These are phyloP conservation scores for Phellopilus nigrolimitatus DNA, from an alignment of 1,284 basidiomycete species.

Conservation along the genomic window DNA sequence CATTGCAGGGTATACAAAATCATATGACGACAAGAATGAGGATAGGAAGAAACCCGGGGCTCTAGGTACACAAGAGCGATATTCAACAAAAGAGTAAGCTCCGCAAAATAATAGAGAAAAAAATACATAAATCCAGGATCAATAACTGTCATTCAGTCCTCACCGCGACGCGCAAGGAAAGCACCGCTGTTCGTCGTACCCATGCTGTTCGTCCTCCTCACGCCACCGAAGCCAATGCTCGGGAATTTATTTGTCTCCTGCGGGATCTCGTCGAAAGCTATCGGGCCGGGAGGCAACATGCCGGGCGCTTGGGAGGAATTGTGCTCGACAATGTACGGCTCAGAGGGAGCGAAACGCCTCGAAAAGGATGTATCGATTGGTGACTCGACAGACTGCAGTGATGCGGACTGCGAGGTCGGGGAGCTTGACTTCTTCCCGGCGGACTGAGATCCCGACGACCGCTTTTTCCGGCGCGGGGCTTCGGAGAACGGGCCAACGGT, in stretches of 20 bases:
- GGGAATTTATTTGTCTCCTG: slow-evolving; percentile 10
- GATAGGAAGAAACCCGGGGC: too few species aligned
- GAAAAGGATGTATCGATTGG: slow-evolving; percentile 2
- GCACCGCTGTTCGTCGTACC: slow-evolving; percentile 18
- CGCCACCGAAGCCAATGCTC: slow-evolving; percentile 18
- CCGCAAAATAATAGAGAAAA: too few species aligned
- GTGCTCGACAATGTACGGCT: slow-evolving; percentile 15
- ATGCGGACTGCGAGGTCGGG: slow-evolving; percentile 31
- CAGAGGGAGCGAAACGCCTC: background rate
- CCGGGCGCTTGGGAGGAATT: background rate
- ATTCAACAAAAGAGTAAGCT: too few species aligned
- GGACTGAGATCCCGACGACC: slow-evolving; percentile 26
- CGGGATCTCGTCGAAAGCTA: background rate
- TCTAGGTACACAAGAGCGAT: too few species aligned
- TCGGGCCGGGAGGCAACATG: background rate
- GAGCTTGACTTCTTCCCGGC: slow-evolving; percentile 29
- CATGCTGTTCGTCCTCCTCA: slow-evolving; percentile 19
- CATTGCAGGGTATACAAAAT: background rate
- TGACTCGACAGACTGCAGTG: slow-evolving; percentile 20
- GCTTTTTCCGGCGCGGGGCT: slow-evolving; percentile 24
- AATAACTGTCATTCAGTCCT: slow-evolving; percentile 20
- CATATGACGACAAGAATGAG: too few species aligned
- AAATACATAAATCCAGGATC: too few species aligned
- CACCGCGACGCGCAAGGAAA: slow-evolving; percentile 20
- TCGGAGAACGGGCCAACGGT: too few species aligned